Evolutionary conservation across 805 yeast species (phyloP).

Genomic region (Henningerozyma blattae): DNA sequence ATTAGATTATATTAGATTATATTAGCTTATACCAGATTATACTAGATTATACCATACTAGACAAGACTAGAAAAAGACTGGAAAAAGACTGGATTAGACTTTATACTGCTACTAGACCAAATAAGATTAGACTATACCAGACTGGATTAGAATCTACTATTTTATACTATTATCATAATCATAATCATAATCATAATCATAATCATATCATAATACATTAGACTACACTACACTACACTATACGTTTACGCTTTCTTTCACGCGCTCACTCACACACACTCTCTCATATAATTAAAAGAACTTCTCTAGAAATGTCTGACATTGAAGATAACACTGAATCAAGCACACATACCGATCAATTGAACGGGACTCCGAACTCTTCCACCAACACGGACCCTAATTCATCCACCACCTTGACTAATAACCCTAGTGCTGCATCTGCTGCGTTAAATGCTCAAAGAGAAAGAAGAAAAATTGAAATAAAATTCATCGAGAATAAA

Average conservation of each 20-base stretch:
- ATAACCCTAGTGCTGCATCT: not conserved
- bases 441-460: slow-evolving; percentile 13
- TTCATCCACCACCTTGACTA: not conserved
- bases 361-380: not conserved
- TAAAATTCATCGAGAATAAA: slow-evolving; percentile 93
- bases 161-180: no score
- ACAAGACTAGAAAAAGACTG: no score
- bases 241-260: not conserved
- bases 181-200: not conserved
- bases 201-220: not conserved
- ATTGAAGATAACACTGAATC: not conserved
- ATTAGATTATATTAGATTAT: no score
- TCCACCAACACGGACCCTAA: not conserved
- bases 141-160: not conserved
- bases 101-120: no score
- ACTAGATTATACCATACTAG: no score
- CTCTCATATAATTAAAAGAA: not conserved
- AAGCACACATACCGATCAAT: not conserved
- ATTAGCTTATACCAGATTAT: no score
- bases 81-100: no score
- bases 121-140: not conserved
- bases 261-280: not conserved
- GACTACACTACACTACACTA: not conserved
- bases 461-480: slow-evolving; percentile 85
- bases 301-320: not conserved